Evolutionary conservation across 371 early-diverging fungal species (phyloP), one percentile per base, ranked within the genome.

Genomic region (Mortierella sp.): DNA sequence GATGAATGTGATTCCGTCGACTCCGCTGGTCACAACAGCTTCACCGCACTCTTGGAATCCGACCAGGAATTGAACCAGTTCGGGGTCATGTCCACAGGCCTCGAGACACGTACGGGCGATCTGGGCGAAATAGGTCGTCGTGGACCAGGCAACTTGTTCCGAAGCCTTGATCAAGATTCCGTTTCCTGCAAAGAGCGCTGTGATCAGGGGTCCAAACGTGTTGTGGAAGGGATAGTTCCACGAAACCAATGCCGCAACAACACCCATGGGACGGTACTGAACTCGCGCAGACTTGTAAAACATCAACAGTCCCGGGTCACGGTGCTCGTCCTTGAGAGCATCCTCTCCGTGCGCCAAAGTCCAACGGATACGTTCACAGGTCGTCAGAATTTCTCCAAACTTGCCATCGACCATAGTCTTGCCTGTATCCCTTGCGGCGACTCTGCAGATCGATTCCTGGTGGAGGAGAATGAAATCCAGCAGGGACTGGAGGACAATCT

Each of bases 201-300:
- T 93, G 75, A 96, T 94, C n/a, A 96, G 89, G 5, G 96, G 97
- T 16, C 96, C 96, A 80, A 97, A 86, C 0, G 92, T 91, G 78
- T 97, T 97, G 84, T 97, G 97, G 90, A 96, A 95, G 4, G 96
- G 96, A 79, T 96, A 96, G 81, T 96, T 96, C 96, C 96, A 96
- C 55, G 94, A 94, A 4, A 96, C 96, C 72, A 96, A 83, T 32
- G 96, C 95, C 24, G 95, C 91, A 0, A 95, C 95, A 1, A 96
- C 95, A 27, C 96, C 96, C 88, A 93, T 88, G n/a, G 96, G 96
- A 76, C 92, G 93, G 84, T 96, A 97, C 24, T 94, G 94, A 55
- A 97, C 92, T 75, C 92, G 91, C 55, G 96, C 94, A 6, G 89
- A 75, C 85, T 96, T 97, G 89, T 96, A 93, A 89, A 93, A 89